Evolutionary conservation across 1,139 yeast genomes (phyloP).

Genomic region (Fermentozyma sake): DNA sequence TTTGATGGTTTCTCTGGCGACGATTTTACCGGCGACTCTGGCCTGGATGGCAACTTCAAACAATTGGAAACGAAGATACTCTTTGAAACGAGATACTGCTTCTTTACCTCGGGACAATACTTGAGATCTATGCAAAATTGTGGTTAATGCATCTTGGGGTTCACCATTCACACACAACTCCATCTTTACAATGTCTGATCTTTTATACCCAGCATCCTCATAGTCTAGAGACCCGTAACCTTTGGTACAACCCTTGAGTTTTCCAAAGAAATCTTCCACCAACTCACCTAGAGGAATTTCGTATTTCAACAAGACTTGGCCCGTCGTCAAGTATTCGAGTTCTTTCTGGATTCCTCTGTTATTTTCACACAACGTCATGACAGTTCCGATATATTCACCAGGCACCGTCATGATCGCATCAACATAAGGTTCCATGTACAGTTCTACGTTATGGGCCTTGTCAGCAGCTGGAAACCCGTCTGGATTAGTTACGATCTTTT

Average conservation of each 20-base stretch:
- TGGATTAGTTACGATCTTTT: constrained; percentile 74
- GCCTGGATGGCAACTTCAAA: constrained; percentile 95
- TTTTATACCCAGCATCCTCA: constrained; percentile 84
- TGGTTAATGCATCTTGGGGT: constrained; percentile 89
- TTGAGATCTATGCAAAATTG: constrained; percentile 80
- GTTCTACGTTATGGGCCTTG: constrained; percentile 42
- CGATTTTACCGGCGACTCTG: constrained; percentile 70
- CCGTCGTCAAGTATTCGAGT: constrained; percentile 70
- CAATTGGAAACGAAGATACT: constrained; percentile 72
- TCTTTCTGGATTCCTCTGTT: constrained; percentile 83
- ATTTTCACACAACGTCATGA: constrained; percentile 79
- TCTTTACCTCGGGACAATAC: constrained; percentile 70
- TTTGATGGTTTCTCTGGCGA: constrained; percentile 90
- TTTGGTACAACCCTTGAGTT: constrained; percentile 79
- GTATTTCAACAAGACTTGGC: constrained; percentile 78
- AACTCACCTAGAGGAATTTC: constrained; percentile 81
- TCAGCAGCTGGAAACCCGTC: constrained; percentile 78
- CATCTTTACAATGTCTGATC: constrained; percentile 78
- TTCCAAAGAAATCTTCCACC: constrained; percentile 94
- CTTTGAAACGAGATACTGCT: constrained; percentile 79
- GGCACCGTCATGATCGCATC: constrained; percentile 91
- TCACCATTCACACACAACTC: constrained; percentile 87
- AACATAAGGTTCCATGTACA: constrained; percentile 82
- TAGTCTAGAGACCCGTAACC: constrained; percentile 95
- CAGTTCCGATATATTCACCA: constrained; percentile 80